These are phyloP conservation scores for Oxytropis ochrocephala DNA, from an alignment of 306 rosid genomes.

Conservation along the genomic window DNA sequence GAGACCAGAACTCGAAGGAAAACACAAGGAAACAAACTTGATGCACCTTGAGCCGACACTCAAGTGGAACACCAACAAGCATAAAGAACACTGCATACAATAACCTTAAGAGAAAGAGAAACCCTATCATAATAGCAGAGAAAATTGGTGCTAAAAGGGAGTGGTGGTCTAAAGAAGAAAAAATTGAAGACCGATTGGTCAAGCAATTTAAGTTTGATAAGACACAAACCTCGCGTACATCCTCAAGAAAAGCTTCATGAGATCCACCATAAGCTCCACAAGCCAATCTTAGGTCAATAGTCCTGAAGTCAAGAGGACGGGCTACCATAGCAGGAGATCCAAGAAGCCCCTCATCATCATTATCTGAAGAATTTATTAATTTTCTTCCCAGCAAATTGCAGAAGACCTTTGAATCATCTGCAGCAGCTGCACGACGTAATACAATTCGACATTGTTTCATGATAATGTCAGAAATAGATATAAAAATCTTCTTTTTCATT, in stretches of 20 bases:
- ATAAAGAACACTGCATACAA: neutral
- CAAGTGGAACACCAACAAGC: neutral
- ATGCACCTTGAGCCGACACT: neutral
- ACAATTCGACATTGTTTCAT: conserved; percentile 92
- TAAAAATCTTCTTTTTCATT: conserved; percentile 49
- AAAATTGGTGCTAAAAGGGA: neutral
- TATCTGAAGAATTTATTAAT: conserved; percentile 74
- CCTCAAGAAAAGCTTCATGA: conserved; percentile 87
- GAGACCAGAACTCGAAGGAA: conserved; percentile 12
- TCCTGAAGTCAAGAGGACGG: conserved; percentile 93
- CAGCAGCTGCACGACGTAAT: conserved; percentile 79
- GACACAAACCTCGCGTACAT: conserved; percentile 76
- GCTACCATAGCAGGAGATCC: conserved; percentile 94
- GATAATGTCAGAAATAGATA: conserved; percentile 66
- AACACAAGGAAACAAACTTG: conserved; percentile 5
- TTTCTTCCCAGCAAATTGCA: conserved; percentile 96
- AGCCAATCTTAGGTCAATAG: conserved; percentile 88
- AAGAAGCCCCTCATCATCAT: conserved; percentile 97
- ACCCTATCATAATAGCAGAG: neutral
- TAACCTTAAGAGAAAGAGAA: neutral
- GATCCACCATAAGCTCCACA: conserved; percentile 87
- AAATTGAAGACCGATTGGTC: neutral
- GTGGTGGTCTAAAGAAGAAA: neutral
- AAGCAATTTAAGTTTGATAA: conserved; percentile 14
- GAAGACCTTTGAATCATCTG: conserved; percentile 80